These are phyloP conservation scores for Eucalyptus tenuipes DNA, from an alignment of 345 rosid species.

Conservation along the genomic window DNA sequence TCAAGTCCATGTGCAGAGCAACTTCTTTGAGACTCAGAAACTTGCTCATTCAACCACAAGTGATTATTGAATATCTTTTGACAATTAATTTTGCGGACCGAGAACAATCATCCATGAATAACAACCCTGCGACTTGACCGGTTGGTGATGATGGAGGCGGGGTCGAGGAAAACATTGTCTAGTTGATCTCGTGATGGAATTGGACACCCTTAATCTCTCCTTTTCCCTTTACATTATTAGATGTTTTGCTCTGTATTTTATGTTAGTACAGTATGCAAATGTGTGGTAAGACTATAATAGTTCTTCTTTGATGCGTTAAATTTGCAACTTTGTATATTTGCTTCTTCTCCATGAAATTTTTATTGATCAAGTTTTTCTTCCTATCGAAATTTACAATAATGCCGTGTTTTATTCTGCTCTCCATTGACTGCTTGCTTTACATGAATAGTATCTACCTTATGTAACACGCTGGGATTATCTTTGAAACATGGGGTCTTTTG, in stretches of 20 bases:
- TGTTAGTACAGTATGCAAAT: neutral
- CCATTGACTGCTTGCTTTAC: neutral
- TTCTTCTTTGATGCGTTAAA: neutral
- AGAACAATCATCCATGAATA: too few relatives aligned
- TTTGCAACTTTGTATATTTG: neutral
- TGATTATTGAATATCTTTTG: neutral
- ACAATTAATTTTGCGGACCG: neutral
- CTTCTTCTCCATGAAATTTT: neutral
- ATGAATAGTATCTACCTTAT: neutral
- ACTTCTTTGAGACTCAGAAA: neutral
- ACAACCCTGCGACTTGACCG: fast-evolving
- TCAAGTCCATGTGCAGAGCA: neutral
- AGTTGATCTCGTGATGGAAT: neutral
- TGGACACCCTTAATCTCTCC: neutral
- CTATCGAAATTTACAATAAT: neutral
- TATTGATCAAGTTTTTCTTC: neutral
- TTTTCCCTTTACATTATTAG: neutral
- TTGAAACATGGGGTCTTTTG: neutral
- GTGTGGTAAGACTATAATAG: neutral
- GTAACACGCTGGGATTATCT: neutral
- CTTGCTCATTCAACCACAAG: neutral
- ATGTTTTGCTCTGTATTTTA: neutral
- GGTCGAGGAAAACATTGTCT: neutral
- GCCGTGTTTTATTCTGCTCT: neutral
- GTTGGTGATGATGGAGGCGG: neutral